phyloP scores from a whole-genome alignment of 1,284 basidiomycete genomes.

The Cryptococcus hybrid region DNA sequence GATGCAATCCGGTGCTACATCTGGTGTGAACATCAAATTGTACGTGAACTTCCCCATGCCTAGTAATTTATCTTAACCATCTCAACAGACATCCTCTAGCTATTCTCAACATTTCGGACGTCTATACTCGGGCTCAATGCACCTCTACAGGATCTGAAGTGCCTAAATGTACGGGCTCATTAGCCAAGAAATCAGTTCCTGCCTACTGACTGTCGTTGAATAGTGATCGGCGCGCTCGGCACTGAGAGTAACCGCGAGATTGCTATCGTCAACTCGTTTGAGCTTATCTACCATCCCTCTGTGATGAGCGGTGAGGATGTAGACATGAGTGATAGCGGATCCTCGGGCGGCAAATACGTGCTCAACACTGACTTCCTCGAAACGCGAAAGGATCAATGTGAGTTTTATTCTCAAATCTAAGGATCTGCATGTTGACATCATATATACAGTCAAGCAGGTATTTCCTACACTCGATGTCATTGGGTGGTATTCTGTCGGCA shows the following conservation, averaged over 20 bases:
- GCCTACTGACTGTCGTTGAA: background rate
- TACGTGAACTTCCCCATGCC: constrained; percentile 13
- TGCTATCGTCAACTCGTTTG: constrained; percentile 95
- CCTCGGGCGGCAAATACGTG: constrained; percentile 36
- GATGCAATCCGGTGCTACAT: constrained; percentile 17
- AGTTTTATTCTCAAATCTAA: constrained; percentile 32
- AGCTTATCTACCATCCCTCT: constrained; percentile 59
- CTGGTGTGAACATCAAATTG: constrained; percentile 46
- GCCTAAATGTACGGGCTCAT: constrained; percentile 15
- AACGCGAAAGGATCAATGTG: constrained; percentile 85
- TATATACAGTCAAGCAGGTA: constrained; percentile 81
- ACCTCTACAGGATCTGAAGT: constrained; percentile 4
- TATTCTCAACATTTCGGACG: constrained; percentile 95
- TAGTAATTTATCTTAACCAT: background rate
- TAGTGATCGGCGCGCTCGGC: constrained; percentile 91
- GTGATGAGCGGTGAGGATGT: constrained; percentile 16
- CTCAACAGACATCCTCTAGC: constrained; percentile 76
- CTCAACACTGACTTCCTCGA: constrained; percentile 76
- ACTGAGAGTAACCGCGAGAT: constrained; percentile 90
- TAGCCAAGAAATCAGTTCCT: background rate
- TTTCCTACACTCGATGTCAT: constrained; percentile 95
- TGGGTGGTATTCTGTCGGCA: constrained; percentile 91
- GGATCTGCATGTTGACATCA: constrained; percentile 1
- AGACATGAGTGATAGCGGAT: constrained; percentile 34
- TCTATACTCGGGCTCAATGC: constrained; percentile 73